phyloP scores from a whole-genome alignment of 768 basidiomycete species.

The Mycena haematopus region DNA sequence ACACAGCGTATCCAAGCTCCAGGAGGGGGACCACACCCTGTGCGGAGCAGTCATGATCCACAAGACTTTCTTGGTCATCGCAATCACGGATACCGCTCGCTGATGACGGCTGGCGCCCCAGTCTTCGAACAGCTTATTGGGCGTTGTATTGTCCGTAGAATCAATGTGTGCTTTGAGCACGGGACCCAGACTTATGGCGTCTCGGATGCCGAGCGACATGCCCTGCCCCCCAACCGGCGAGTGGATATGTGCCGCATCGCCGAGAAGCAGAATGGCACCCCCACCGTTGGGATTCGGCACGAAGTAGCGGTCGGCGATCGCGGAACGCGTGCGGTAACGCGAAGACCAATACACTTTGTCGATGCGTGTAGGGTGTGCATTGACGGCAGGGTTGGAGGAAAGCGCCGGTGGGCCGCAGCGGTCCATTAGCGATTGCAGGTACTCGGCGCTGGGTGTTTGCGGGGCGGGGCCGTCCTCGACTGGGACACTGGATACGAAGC shows the following conservation, averaged over 20 bases:
- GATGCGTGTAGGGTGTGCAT: slow-evolving; percentile 41
- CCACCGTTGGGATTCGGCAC: slow-evolving; percentile 32
- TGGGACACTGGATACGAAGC: slow-evolving; percentile 50
- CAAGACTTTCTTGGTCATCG: slow-evolving; percentile 45
- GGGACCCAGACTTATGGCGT: slow-evolving; percentile 54
- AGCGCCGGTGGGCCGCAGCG: slow-evolving; percentile 41
- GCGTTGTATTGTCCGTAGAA: slow-evolving; percentile 8
- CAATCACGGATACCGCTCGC: slow-evolving; percentile 52
- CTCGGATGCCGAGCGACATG: slow-evolving; percentile 65
- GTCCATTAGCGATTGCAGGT: slow-evolving; percentile 52
- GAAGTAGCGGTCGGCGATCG: slow-evolving; percentile 49
- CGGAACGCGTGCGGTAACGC: slow-evolving; percentile 52
- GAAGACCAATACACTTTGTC: slow-evolving; percentile 51
- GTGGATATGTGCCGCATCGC: slow-evolving; percentile 60
- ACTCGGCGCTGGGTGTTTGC: slow-evolving; percentile 37
- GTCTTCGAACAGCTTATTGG: slow-evolving; percentile 41
- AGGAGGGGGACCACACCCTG: background rate
- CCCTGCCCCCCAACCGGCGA: slow-evolving; percentile 63
- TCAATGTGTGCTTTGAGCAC: slow-evolving; percentile 36
- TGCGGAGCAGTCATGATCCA: slow-evolving; percentile 27
- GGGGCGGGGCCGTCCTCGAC: background rate
- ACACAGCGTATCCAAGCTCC: background rate
- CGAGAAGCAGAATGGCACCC: slow-evolving; percentile 35
- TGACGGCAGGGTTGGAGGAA: slow-evolving; percentile 43
- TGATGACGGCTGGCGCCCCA: slow-evolving; percentile 44